Evolutionary conservation across 2,329 filamentous ascomycete genomes (phyloP).

Genomic region (Macrophomina tecta): DNA sequence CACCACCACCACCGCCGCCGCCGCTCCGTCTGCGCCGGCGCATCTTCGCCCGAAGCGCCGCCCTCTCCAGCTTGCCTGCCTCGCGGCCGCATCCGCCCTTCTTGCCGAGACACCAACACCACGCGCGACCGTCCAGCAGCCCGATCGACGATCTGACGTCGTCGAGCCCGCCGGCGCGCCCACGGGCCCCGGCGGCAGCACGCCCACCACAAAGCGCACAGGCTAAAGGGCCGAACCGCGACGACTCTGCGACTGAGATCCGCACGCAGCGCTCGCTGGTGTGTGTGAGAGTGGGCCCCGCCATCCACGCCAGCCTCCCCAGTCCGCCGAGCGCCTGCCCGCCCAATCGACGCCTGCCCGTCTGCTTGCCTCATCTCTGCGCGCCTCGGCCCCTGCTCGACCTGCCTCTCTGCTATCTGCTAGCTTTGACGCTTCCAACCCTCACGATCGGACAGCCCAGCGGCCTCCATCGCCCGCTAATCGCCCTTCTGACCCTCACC

Average conservation of each 20-base stretch:
- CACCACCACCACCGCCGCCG: background rate
- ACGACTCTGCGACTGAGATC: constrained; percentile 4
- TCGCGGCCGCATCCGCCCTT: background rate
- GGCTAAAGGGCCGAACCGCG: constrained; percentile 20
- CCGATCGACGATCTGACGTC: constrained; percentile 17
- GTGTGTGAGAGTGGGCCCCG: background rate
- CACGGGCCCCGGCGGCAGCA: constrained; percentile 6
- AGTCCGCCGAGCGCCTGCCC: constrained; percentile 9
- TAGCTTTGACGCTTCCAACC: background rate
- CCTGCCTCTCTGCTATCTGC: background rate
- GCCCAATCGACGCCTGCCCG: background rate
- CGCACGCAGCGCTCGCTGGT: constrained; percentile 8
- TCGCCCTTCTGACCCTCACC: constrained; percentile 21
- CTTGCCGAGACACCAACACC: constrained; percentile 2
- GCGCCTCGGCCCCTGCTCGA: background rate
- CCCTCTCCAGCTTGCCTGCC: background rate
- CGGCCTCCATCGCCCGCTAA: background rate
- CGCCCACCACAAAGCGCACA: constrained; percentile 3
- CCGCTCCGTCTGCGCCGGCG: background rate
- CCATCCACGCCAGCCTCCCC: background rate
- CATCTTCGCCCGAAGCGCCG: background rate
- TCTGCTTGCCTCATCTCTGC: background rate
- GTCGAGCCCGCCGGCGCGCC: background rate
- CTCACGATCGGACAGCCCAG: background rate
- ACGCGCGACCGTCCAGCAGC: background rate